Conservation (phyloP, 345 rosid genomes). For the Citrus unshiu region DNA sequence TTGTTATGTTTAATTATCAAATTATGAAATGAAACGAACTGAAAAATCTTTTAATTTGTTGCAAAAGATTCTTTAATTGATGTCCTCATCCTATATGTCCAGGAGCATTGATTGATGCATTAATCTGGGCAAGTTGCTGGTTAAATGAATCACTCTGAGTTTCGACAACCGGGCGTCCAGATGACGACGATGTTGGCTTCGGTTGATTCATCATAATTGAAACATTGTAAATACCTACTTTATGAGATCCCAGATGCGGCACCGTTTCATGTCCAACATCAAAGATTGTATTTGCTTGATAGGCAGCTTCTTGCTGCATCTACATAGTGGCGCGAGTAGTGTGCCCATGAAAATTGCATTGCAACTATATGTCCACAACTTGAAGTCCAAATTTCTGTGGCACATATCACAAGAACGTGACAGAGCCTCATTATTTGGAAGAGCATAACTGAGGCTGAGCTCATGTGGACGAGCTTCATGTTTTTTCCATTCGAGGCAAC, state of each 20-base stretch:
- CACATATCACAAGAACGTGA: conserved; percentile 22
- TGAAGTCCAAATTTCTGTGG: conserved; percentile 20
- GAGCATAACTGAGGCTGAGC: conserved; percentile 26
- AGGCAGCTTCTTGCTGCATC: not conserved
- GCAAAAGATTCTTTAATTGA: too few relatives aligned
- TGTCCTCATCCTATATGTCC: not conserved
- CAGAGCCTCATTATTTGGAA: not conserved
- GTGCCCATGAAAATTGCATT: conserved; percentile 24
- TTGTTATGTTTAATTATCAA: too few relatives aligned
- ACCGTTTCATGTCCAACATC: not conserved
- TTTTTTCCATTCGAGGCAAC: conserved; percentile 18
- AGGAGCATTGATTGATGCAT: not conserved
- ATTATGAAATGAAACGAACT: not conserved
- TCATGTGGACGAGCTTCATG: conserved; percentile 27
- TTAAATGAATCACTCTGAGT: not conserved
- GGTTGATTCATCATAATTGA: not conserved
- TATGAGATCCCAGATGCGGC: not conserved
- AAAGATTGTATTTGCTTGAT: not conserved
- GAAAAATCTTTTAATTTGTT: not conserved
- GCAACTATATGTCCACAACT: conserved; percentile 36
- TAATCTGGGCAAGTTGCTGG: not conserved
- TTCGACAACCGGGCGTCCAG: not conserved
- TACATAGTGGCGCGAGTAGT: conserved; percentile 23
- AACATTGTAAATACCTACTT: not conserved
- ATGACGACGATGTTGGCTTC: not conserved